These are phyloP conservation scores for Acidomyces sp. DNA, from an alignment of 495 filamentous ascomycete genomes.

Conservation along the genomic window DNA sequence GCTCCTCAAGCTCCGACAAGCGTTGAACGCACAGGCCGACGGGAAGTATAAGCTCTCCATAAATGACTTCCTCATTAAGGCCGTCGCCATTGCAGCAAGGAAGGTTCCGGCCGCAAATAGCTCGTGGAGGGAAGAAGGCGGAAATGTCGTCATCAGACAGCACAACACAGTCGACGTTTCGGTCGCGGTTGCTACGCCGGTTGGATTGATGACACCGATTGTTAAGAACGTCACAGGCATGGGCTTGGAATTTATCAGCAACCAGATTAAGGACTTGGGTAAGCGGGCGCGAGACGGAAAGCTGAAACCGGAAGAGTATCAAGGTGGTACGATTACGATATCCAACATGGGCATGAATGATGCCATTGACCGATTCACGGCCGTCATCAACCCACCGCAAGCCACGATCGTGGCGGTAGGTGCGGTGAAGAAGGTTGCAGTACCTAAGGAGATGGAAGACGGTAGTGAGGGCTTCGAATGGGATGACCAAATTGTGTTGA, in stretches of 20 bases:
- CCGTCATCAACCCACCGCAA: slow-evolving; percentile 98
- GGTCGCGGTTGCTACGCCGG: slow-evolving; percentile 88
- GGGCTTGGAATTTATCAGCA: slow-evolving; percentile 76
- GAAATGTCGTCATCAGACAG: slow-evolving; percentile 70
- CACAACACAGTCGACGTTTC: slow-evolving; percentile 82
- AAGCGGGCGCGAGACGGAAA: slow-evolving; percentile 94
- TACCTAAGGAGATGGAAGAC: slow-evolving; percentile 74
- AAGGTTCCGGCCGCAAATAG: slow-evolving; percentile 95
- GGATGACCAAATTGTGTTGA: slow-evolving; percentile 94
- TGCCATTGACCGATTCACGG: slow-evolving; percentile 95
- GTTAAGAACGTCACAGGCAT: slow-evolving; percentile 73
- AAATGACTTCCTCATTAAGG: slow-evolving; percentile 99
- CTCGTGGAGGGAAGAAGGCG: slow-evolving; percentile 68
- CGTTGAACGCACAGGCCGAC: slow-evolving; percentile 74
- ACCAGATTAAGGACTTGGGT: slow-evolving; percentile 83
- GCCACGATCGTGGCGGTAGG: slow-evolving; percentile 92
- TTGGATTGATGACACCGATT: slow-evolving; percentile 93
- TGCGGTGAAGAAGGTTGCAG: slow-evolving; percentile 83
- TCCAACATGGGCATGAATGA: slow-evolving; percentile 99
- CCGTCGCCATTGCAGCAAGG: slow-evolving; percentile 70
- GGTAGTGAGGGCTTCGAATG: slow-evolving; percentile 65
- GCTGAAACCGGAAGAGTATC: slow-evolving; percentile 98
- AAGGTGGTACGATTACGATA: slow-evolving; percentile 97
- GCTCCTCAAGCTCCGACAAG: slow-evolving; percentile 88
- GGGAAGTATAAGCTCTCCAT: slow-evolving; percentile 97